Percentiles rank a stretch among this genome's conserved stretches.
Evolutionary conservation across 176 grass and related monocot species (phyloP).

Genomic region (Oryza meridionalis): DNA sequence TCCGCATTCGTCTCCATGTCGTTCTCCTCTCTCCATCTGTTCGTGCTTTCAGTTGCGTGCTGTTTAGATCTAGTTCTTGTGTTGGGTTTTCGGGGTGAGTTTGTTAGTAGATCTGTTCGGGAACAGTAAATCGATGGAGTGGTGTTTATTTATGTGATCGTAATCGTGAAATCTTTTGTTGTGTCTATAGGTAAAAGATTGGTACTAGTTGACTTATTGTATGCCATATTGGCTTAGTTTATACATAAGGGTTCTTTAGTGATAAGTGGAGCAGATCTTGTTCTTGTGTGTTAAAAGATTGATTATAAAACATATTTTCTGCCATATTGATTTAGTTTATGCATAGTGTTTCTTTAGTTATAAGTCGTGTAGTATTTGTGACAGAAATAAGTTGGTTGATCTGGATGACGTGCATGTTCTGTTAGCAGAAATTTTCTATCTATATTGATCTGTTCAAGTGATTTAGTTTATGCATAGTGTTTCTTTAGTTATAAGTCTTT

Average conservation of each 20-base stretch:
- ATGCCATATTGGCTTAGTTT: too few relatives aligned
- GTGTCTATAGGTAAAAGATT: too few relatives aligned
- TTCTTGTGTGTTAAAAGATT: not conserved
- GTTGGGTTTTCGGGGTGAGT: not conserved
- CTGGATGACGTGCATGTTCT: not conserved
- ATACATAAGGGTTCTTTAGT: too few relatives aligned
- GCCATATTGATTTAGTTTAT: not conserved
- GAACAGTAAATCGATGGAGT: not conserved
- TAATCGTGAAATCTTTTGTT: too few relatives aligned
- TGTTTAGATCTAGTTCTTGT: not conserved
- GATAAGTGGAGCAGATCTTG: not conserved
- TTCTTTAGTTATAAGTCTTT: too few relatives aligned
- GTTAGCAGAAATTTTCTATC: not conserved
- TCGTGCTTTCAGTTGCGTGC: not conserved
- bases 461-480: too few relatives aligned
- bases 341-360: not conserved
- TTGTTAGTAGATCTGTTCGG: not conserved
- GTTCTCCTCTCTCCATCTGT: not conserved
- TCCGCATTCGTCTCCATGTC: not conserved
- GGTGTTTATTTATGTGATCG: too few relatives aligned
- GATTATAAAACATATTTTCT: not conserved
- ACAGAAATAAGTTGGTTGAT: not conserved
- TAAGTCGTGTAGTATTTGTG: too few relatives aligned
- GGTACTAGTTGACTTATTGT: too few relatives aligned
- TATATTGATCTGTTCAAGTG: not conserved